phyloP scores from a whole-genome alignment of 768 basidiomycete species.

The Chalciporus sphaerocephalus region DNA sequence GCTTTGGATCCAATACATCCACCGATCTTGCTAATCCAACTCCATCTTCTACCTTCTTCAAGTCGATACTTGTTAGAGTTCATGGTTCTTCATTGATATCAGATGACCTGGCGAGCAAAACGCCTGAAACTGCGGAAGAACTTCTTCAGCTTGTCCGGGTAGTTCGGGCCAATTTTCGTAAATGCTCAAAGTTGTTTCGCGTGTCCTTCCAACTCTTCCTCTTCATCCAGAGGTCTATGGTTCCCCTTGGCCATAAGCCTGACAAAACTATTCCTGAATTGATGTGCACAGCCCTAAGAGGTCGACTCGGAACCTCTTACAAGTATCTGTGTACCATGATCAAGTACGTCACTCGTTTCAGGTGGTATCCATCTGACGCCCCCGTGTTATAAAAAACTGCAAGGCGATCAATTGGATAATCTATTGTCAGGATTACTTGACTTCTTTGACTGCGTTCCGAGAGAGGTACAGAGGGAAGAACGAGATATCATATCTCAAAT shows the following conservation, averaged over 20 bases:
- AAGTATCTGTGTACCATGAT: constrained; percentile 45
- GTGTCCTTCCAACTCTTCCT: constrained; percentile 47
- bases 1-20: constrained; percentile 1
- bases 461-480: constrained; percentile 33
- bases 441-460: constrained; percentile 36
- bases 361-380: constrained; percentile 14
- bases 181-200: constrained; percentile 33
- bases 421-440: constrained; percentile 41
- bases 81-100: constrained; percentile 17
- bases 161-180: constrained; percentile 37
- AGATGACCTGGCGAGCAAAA: constrained; percentile 24
- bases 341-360: constrained; percentile 35
- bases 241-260: constrained; percentile 40
- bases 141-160: constrained; percentile 35
- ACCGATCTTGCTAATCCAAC: constrained; percentile 12
- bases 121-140: constrained; percentile 22
- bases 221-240: constrained; percentile 42
- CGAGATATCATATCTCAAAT: constrained; percentile 28
- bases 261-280: constrained; percentile 34
- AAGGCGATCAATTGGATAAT: constrained; percentile 26
- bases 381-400: constrained; percentile 39
- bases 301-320: constrained; percentile 39
- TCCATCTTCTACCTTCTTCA: constrained; percentile 33
- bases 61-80: constrained; percentile 36
- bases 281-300: constrained; percentile 45